A percentile compares a stretch with the other conserved stretches of the same genome.
Conservation (phyloP, 1,284 basidiomycete genomes). For the Vanrija humicola region DNA sequence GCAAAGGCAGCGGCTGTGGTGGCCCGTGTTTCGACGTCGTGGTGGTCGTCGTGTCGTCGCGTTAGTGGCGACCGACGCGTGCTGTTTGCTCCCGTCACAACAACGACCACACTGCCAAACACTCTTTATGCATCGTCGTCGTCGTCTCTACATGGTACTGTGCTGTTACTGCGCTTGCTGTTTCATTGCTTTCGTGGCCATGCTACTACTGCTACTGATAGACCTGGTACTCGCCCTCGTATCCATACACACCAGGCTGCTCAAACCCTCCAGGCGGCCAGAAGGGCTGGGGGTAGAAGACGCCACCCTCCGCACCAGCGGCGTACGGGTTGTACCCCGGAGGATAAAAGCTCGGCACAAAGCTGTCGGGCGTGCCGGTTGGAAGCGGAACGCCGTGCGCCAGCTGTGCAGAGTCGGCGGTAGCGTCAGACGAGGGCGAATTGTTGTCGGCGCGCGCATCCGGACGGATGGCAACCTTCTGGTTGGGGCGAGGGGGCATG, state of each 20-base stretch:
- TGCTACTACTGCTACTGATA: constrained; percentile 2
- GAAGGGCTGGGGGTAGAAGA: constrained; percentile 16
- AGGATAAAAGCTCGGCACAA: constrained; percentile 7
- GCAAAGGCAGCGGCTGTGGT: neutral
- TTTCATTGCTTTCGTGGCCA: neutral
- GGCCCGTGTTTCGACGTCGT: neutral
- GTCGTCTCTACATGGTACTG: neutral
- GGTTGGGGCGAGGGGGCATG: constrained; percentile 25
- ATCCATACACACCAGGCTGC: constrained; percentile 16
- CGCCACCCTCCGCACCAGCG: neutral
- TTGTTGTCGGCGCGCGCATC: constrained; percentile 10
- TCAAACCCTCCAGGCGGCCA: constrained; percentile 10
- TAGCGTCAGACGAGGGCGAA: constrained; percentile 10
- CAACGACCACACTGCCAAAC: too few species aligned
- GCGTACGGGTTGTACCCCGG: constrained; percentile 31
- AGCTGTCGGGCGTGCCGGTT: constrained; percentile 4
- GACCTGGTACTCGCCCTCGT: constrained; percentile 24
- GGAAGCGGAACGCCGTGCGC: too few species aligned
- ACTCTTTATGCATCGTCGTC: too few species aligned
- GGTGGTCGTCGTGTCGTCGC: neutral
- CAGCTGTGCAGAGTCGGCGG: constrained; percentile 2
- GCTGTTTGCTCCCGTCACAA: too few species aligned
- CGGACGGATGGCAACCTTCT: constrained; percentile 31
- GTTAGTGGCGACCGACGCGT: constrained; percentile 1
- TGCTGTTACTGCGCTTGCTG: too few species aligned